phyloP scores from a whole-genome alignment of 2,329 filamentous ascomycete species.

The Neonectria coccinea region DNA sequence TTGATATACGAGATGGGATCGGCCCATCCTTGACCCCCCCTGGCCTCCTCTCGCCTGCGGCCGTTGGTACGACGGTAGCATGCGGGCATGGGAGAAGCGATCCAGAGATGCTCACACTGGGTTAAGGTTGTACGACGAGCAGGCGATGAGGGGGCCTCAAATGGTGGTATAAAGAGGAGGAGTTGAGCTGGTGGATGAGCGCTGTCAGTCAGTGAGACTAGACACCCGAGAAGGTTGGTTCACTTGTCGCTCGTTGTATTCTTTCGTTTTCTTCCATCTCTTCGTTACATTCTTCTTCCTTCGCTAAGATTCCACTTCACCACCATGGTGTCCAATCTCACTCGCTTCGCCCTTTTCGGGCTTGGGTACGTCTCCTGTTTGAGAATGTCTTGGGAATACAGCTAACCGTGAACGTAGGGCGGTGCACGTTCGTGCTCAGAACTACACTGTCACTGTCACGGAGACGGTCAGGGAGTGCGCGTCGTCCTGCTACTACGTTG shows the following conservation, averaged over 20 bases:
- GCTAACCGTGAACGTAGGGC: slow-evolving; percentile 40
- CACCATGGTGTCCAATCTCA: slow-evolving; percentile 41
- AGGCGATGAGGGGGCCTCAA: not conserved
- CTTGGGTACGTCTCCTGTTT: slow-evolving; percentile 41
- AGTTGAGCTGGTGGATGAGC: slow-evolving; percentile 13
- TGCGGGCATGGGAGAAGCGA: slow-evolving; percentile 32
- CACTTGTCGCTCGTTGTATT: slow-evolving; percentile 43
- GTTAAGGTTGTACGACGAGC: slow-evolving; percentile 36
- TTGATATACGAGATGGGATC: slow-evolving; percentile 21
- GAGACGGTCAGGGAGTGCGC: slow-evolving; percentile 48
- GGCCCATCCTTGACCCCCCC: slow-evolving; percentile 10
- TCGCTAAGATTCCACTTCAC: slow-evolving; percentile 9
- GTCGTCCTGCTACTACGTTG: slow-evolving; percentile 40
- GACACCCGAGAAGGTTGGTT: slow-evolving; percentile 27
- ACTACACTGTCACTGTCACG: slow-evolving; percentile 49
- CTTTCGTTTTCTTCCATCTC: not conserved
- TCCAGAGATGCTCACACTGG: slow-evolving; percentile 13
- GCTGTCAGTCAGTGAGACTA: slow-evolving; percentile 37
- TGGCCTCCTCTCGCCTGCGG: slow-evolving; percentile 14
- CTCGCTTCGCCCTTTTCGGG: slow-evolving; percentile 45
- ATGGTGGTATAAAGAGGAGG: slow-evolving; percentile 43
- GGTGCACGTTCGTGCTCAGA: slow-evolving; percentile 39
- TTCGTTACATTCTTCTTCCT: slow-evolving; percentile 10
- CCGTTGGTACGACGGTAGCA: slow-evolving; percentile 37
- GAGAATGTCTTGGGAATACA: not conserved